Percentiles rank a stretch among this genome's conserved stretches.
phyloP scores from a whole-genome alignment of 805 yeast genomes.

The Diddensiella transvaalensis region DNA sequence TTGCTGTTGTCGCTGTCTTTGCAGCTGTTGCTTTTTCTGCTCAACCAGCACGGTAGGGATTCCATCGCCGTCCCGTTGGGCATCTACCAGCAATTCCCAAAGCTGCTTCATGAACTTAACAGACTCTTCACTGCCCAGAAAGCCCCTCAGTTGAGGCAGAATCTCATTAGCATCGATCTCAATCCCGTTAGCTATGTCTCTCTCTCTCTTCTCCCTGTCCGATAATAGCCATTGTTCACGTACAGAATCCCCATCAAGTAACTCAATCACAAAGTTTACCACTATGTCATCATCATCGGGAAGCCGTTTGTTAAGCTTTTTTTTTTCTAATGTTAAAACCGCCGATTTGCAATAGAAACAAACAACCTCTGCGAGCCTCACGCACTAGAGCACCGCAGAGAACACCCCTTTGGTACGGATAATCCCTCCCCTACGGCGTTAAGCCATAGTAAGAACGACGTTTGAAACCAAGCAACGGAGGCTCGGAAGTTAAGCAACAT shows the following conservation, averaged over 20 bases:
- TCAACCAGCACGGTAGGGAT: slow-evolving; percentile 39
- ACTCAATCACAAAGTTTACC: slow-evolving; percentile 43
- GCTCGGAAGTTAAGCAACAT: no score
- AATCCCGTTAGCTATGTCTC: no score
- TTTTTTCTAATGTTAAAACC: no score
- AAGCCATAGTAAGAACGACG: no score
- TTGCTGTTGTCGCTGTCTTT: slow-evolving; percentile 5
- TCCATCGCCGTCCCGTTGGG: slow-evolving; percentile 45
- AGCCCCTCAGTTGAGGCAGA: slow-evolving; percentile 43
- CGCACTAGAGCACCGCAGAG: no score
- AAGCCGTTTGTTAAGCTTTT: slow-evolving; percentile 33
- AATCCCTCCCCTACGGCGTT: background rate
- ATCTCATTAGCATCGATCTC: slow-evolving; percentile 42
- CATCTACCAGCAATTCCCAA: slow-evolving; percentile 45
- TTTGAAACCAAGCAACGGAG: no score
- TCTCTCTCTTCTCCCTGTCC: no score
- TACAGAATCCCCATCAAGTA: slow-evolving; percentile 31
- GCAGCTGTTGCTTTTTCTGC: slow-evolving; percentile 23
- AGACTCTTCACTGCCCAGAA: slow-evolving; percentile 40
- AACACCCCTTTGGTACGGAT: no score
- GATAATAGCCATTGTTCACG: no score
- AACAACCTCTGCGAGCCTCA: no score
- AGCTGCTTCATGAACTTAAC: slow-evolving; percentile 39
- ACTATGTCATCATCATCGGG: slow-evolving; percentile 56
- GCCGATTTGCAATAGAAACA: no score